Percentiles rank a stretch among this genome's conserved stretches.
These are phyloP conservation scores for Verticillium alfalfae DNA, from an alignment of 2,329 filamentous ascomycete genomes.

Conservation along the genomic window DNA sequence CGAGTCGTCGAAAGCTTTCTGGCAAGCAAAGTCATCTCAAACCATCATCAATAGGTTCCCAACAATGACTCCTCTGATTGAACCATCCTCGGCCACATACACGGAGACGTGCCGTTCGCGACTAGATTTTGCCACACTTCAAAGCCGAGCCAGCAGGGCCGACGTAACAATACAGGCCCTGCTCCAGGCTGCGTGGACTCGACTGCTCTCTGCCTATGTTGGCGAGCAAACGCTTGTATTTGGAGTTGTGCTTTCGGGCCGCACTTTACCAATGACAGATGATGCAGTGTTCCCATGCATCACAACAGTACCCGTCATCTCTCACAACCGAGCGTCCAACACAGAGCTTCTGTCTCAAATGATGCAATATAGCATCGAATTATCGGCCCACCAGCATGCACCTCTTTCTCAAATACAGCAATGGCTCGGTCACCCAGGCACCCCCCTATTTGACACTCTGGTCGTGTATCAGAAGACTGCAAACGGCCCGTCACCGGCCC, in stretches of 20 bases:
- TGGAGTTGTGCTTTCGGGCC: slow-evolving; percentile 74
- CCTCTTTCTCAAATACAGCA: slow-evolving; percentile 68
- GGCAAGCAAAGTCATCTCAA: slow-evolving; percentile 49
- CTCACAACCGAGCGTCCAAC: slow-evolving; percentile 49
- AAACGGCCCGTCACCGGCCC: not conserved
- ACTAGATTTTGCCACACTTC: slow-evolving; percentile 40
- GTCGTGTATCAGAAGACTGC: slow-evolving; percentile 65
- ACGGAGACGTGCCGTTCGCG: not conserved
- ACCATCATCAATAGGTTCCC: slow-evolving; percentile 68
- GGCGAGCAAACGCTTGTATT: slow-evolving; percentile 72
- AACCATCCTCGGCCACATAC: slow-evolving; percentile 12
- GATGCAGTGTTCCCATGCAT: slow-evolving; percentile 70
- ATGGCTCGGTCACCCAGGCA: slow-evolving; percentile 60
- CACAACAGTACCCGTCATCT: slow-evolving; percentile 69
- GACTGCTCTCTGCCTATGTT: slow-evolving; percentile 68
- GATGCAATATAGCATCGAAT: slow-evolving; percentile 57
- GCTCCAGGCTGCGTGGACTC: slow-evolving; percentile 73
- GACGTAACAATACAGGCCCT: slow-evolving; percentile 73
- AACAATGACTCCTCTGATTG: slow-evolving; percentile 58
- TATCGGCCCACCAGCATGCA: slow-evolving; percentile 67
- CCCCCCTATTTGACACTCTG: slow-evolving; percentile 74
- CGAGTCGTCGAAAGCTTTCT: slow-evolving; percentile 47
- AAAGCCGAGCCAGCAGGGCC: slow-evolving; percentile 45
- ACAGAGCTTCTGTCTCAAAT: slow-evolving; percentile 53
- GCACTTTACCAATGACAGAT: slow-evolving; percentile 55